phyloP scores from a whole-genome alignment of 352 stramenopile species.

The Albugo laibachii region DNA sequence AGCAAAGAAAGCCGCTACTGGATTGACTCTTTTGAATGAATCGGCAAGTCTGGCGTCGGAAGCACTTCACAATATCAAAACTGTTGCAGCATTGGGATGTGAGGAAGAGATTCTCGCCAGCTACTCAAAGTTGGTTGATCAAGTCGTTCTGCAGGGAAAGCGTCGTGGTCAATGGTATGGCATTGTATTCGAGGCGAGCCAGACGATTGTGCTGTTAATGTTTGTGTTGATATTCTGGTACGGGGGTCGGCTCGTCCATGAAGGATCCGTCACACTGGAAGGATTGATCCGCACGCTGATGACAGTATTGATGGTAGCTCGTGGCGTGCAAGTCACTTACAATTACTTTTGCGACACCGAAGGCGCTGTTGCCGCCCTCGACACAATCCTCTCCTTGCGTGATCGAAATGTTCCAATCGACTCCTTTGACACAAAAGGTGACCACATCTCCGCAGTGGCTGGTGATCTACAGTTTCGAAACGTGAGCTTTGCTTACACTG shows the following conservation, averaged over 20 bases:
- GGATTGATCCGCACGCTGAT: slow-evolving; percentile 22
- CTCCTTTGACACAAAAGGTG: slow-evolving; percentile 14
- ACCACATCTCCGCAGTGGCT: slow-evolving; percentile 6
- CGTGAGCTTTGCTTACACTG: slow-evolving; percentile 63
- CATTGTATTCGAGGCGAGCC: too few relatives aligned
- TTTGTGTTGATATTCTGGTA: slow-evolving; percentile 43
- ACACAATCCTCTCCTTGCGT: slow-evolving; percentile 15
- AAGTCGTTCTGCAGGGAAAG: too few relatives aligned
- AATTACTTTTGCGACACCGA: not conserved
- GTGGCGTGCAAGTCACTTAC: slow-evolving; percentile 7
- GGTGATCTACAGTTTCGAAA: slow-evolving; percentile 32
- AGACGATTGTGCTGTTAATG: not conserved
- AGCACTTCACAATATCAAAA: slow-evolving; percentile 19
- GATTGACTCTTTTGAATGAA: not conserved
- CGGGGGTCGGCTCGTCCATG: slow-evolving; percentile 20
- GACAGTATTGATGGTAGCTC: slow-evolving; percentile 18
- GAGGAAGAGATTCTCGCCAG: slow-evolving; percentile 1
- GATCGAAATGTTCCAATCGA: slow-evolving; percentile 18
- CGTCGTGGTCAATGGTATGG: too few relatives aligned
- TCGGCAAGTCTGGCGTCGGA: slow-evolving; percentile 9
- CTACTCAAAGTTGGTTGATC: too few relatives aligned
- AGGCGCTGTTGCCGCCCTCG: too few relatives aligned
- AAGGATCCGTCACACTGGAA: slow-evolving; percentile 18
- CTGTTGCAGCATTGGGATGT: slow-evolving; percentile 16
- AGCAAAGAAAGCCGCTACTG: too few relatives aligned